Conservation (phyloP, 352 stramenopile species). For the Globisporangium paroecandrum region DNA sequence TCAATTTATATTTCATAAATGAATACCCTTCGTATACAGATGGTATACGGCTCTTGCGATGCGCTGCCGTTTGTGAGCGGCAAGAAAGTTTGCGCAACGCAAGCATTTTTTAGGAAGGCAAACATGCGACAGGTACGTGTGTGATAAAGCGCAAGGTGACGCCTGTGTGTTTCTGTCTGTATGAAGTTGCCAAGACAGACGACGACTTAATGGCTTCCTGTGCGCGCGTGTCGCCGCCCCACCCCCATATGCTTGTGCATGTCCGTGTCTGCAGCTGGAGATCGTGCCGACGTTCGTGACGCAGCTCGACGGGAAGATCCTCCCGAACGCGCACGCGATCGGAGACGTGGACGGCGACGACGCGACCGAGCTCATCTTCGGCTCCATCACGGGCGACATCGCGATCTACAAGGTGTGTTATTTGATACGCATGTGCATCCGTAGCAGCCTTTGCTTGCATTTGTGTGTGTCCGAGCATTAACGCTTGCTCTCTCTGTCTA, state of each 20-base stretch:
- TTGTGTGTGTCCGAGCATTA: neutral
- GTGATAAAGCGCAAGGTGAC: neutral
- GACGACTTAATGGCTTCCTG: neutral
- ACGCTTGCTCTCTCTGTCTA: neutral
- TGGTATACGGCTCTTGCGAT: neutral
- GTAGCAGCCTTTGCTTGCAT: neutral
- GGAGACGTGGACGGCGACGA: slow-evolving; percentile 70
- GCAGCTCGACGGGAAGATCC: slow-evolving; percentile 62
- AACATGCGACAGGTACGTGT: slow-evolving; percentile 17
- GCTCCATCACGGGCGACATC: slow-evolving; percentile 56
- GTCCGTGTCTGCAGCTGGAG: slow-evolving; percentile 43
- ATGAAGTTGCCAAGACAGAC: neutral
- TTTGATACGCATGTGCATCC: neutral
- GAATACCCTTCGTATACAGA: neutral
- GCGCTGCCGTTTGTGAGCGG: neutral
- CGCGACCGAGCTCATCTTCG: slow-evolving; percentile 60
- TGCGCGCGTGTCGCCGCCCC: neutral
- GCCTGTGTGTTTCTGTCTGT: neutral
- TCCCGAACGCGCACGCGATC: slow-evolving; percentile 64
- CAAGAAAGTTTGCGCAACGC: slow-evolving; percentile 4
- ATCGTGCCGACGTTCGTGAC: slow-evolving; percentile 54
- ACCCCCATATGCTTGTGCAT: neutral
- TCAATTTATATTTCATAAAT: neutral
- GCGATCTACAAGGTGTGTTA: slow-evolving; percentile 60
- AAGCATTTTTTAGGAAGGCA: neutral